These are phyloP conservation scores for Phellopilus nigrolimitatus DNA, from an alignment of 1,284 basidiomycete species.

Conservation along the genomic window DNA sequence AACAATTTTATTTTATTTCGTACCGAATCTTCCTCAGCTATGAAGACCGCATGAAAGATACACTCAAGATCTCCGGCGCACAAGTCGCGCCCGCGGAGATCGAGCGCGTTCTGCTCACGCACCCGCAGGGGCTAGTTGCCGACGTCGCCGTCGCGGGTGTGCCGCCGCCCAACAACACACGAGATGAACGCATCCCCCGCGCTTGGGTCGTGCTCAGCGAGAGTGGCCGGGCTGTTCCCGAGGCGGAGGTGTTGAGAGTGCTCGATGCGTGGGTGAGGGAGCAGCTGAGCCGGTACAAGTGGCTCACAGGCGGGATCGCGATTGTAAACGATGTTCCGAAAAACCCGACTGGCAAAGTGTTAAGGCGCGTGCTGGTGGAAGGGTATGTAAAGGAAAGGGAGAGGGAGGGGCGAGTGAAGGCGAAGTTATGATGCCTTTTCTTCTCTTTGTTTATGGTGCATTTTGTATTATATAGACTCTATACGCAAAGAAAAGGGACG, in stretches of 20 bases:
- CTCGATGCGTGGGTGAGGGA: slow-evolving; percentile 57
- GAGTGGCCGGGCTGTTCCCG: slow-evolving; percentile 44
- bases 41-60: slow-evolving; percentile 22
- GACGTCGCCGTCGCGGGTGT: slow-evolving; percentile 27
- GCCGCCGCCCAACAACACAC: slow-evolving; percentile 9
- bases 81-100: slow-evolving; percentile 28
- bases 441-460: too few relatives aligned
- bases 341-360: slow-evolving; percentile 62
- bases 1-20: background rate
- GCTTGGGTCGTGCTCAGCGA: slow-evolving; percentile 69
- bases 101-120: slow-evolving; percentile 22
- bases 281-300: slow-evolving; percentile 65
- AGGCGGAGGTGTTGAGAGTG: slow-evolving; percentile 36
- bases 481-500: too few relatives aligned
- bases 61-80: slow-evolving; percentile 25
- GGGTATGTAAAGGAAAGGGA: slow-evolving; percentile 37
- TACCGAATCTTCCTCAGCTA: slow-evolving; percentile 10
- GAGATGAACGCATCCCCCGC: slow-evolving; percentile 47
- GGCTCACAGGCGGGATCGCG: slow-evolving; percentile 63
- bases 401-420: slow-evolving; percentile 26
- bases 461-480: too few relatives aligned
- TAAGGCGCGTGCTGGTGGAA: slow-evolving; percentile 55
- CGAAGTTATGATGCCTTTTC: slow-evolving; percentile 31
- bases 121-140: slow-evolving; percentile 23
- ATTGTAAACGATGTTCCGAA: slow-evolving; percentile 68